These are phyloP conservation scores for Acorus gramineus DNA, from an alignment of 106 monocot species.

Conservation along the genomic window DNA sequence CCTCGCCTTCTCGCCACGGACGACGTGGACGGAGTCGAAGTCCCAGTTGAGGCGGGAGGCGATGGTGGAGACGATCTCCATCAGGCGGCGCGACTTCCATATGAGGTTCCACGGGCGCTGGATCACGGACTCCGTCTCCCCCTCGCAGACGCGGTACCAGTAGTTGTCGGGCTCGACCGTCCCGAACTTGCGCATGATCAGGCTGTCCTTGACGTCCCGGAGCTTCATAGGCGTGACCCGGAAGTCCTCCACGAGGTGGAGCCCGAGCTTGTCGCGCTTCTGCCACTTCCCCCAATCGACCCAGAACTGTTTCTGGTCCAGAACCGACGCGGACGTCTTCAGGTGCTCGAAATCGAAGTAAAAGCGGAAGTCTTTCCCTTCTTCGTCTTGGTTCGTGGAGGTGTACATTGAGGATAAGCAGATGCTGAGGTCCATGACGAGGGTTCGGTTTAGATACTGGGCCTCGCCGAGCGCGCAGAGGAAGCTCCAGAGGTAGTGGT, in stretches of 20 bases:
- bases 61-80: conserved; percentile 79
- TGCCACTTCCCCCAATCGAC: conserved; percentile 73
- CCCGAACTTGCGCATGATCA: conserved; percentile 88
- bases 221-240: conserved; percentile 80
- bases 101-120: conserved; percentile 76
- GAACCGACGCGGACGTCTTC: conserved; percentile 60
- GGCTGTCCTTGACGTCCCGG: conserved; percentile 31
- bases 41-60: conserved; percentile 86
- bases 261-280: conserved; percentile 46
- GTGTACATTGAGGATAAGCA: conserved; percentile 60
- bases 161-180: conserved; percentile 71
- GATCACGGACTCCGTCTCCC: conserved; percentile 67
- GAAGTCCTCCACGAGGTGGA: conserved; percentile 70
- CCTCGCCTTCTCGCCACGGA: conserved; percentile 73
- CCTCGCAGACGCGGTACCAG: conserved; percentile 93
- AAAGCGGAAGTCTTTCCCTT: conserved; percentile 83
- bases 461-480: conserved; percentile 88
- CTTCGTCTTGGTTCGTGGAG: conserved; percentile 44
- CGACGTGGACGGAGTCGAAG: conserved; percentile 75
- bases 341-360: conserved; percentile 97
- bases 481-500: conserved; percentile 89
- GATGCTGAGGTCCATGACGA: conserved; percentile 77
- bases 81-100: conserved; percentile 78
- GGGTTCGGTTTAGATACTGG: conserved; percentile 68
- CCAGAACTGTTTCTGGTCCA: conserved; percentile 83